phyloP scores from a whole-genome alignment of 2,329 filamentous ascomycete genomes.

The Aspergillus puulaauensis region DNA sequence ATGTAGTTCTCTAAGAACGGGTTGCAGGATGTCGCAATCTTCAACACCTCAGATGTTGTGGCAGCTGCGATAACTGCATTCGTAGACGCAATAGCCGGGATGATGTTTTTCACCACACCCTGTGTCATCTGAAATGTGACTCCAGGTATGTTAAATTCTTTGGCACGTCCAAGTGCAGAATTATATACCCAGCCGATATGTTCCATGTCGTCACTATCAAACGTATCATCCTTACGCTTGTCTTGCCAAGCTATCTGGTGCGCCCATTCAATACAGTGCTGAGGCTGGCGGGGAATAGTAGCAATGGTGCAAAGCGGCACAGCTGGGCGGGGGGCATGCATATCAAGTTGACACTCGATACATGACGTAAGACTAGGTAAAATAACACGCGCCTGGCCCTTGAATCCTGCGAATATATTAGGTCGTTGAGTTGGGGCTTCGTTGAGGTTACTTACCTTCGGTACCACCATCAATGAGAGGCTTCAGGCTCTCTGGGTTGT shows the following conservation, averaged over 20 bases:
- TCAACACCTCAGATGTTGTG: slow-evolving; percentile 96
- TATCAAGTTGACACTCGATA: slow-evolving; percentile 97
- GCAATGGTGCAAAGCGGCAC: slow-evolving; percentile 96
- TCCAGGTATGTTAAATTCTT: slow-evolving; percentile 86
- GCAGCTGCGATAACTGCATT: slow-evolving; percentile 95
- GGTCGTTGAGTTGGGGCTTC: neutral
- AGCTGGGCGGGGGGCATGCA: slow-evolving; percentile 96
- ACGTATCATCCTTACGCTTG: slow-evolving; percentile 74
- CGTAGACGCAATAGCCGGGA: slow-evolving; percentile 94
- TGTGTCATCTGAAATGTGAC: slow-evolving; percentile 96
- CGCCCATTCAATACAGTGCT: slow-evolving; percentile 98
- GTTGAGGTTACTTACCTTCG: slow-evolving; percentile 58
- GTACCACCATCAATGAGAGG: slow-evolving; percentile 95
- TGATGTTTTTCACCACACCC: slow-evolving; percentile 98
- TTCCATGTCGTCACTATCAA: slow-evolving; percentile 94
- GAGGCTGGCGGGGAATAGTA: slow-evolving; percentile 91
- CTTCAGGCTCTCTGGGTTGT: slow-evolving; percentile 82
- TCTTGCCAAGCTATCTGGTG: slow-evolving; percentile 97
- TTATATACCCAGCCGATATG: slow-evolving; percentile 97
- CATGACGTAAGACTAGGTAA: slow-evolving; percentile 91
- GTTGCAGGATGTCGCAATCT: slow-evolving; percentile 81
- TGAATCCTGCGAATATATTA: slow-evolving; percentile 66
- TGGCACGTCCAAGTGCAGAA: slow-evolving; percentile 75
- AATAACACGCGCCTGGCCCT: slow-evolving; percentile 91
- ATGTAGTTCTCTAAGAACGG: slow-evolving; percentile 92